Base-by-base conservation (phyloP, 202 grass and related monocot species). In the Setaria italica region DNA sequence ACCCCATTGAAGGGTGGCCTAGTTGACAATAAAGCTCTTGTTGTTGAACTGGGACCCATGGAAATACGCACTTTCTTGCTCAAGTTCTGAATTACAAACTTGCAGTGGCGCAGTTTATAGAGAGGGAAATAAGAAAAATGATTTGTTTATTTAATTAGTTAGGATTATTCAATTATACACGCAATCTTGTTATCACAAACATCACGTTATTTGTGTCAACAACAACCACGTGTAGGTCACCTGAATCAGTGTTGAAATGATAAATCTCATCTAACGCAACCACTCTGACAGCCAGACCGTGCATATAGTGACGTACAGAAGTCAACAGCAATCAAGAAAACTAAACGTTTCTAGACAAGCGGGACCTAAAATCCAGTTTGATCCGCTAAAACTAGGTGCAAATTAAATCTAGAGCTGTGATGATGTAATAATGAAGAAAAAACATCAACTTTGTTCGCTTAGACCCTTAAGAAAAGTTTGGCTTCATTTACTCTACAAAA, bases 21-120 rank as follows among this genome's bases (percentile, higher is more conserved):
- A 0, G 90, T 97, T 70, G 56, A 91, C 19, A 90, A 17, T 83
- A 17, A 80, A 79, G 25, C 83, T 48, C 92, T 95, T 74, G 46
- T 95, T 14, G 87, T 92, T 49, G 90, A 97, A 54, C 53, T 97
- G 17, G 92, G 87, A 49, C 92, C 95, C 8, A 95, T 95, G 95
- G 95, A 97, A 79, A 97, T 97, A 84, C 89, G 92, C 21, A 97
- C 95, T 0, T 95, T 97, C 80, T 83, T 93, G 56, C 70, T 97
- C 32, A 90, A 92, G 42, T 89, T 97, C 79, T 95, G 87, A 93
- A 66, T 12, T 57, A 59, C 11, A 68, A 4, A 74, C 48, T 19
- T 19, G 15, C 25, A 50, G 29, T 12, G 30, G 37, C 11, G 2
- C 56, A 58, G 0, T 14, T 56, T 54, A 56, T 58, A 41, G 0